Base-by-base conservation (phyloP, 345 rosid species). In the Lagerstroemia speciosa region DNA sequence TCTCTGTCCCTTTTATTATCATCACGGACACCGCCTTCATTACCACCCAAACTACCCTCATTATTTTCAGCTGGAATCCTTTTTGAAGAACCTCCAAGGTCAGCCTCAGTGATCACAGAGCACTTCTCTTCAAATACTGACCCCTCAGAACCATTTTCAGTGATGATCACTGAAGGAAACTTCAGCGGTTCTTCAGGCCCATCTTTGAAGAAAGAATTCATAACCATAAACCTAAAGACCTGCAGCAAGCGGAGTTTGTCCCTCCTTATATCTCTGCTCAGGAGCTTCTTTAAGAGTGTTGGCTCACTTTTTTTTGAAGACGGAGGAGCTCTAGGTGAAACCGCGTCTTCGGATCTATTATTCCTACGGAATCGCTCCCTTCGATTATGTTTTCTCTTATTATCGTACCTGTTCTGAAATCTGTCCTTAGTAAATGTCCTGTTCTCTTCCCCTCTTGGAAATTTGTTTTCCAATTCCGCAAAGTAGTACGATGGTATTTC, bases 401-500 rank as follows among this genome's bases (percentile, higher is more conserved):
- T 82, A 46, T 82, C 84, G 73, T 77, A 68, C 78, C 74, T 86
- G 74, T 73, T 74, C 48, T 67, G 75, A 71, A 67, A 72, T 71
- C 76, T 81, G 11, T 78, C 83, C 69, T 80, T 85, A 31, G 20
- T 70, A 14, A 48, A 60, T 20, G 72, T 72, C 62, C 65, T 60
- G 61, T 76, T 74, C 61, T 72, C 78, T 65, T 81, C 78, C 55
- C 69, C 66, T 34, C 37, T 76, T 67, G 27, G 62, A 66, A 64
- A 75, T 65, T 61, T 83, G 63, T 73, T 84, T 77, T 72, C 79
- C 48, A 78, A 77, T 65, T 83, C 89, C 20, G 73, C 74, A 26
- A 91, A 76, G 80, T 94, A 91, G 67, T 83, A 73, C 16, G 89
- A 77, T 14, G 96, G 96, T 74, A 94, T 75, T 81, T 94, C 99